Conservation (phyloP, 257 asterid species). For the Catharanthus roseus region DNA sequence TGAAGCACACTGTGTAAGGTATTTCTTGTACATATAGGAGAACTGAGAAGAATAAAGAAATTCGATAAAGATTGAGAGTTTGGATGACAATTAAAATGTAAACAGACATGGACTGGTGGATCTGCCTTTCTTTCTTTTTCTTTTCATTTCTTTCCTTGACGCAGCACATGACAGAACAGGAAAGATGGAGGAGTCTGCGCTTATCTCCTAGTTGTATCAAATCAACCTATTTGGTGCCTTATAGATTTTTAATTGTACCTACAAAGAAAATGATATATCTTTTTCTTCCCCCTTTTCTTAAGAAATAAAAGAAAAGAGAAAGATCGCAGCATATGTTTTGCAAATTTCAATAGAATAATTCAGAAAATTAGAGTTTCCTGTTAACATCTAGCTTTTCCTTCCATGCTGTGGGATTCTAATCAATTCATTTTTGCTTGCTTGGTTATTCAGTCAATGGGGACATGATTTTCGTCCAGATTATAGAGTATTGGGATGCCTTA, state of each 20-base stretch:
- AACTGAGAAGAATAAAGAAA: background rate
- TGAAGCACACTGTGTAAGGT: slow-evolving; percentile 99
- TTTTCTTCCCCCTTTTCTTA: background rate
- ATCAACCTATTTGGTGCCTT: background rate
- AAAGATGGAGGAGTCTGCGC: background rate
- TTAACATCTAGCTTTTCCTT: slow-evolving; percentile 4
- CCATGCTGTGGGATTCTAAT: slow-evolving; percentile 11
- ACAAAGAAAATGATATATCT: background rate
- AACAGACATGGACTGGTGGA: background rate
- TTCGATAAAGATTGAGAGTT: background rate
- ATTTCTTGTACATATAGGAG: slow-evolving; percentile 10
- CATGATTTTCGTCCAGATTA: slow-evolving; percentile 99
- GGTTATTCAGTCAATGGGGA: slow-evolving; percentile 90
- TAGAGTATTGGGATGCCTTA: slow-evolving; percentile 82
- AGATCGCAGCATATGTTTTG: background rate
- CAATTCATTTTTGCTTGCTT: slow-evolving; percentile 14
- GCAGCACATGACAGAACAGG: background rate
- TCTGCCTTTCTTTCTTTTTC: background rate
- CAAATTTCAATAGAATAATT: background rate
- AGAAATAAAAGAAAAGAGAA: background rate
- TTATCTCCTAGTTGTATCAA: slow-evolving; percentile 4
- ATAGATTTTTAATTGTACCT: background rate
- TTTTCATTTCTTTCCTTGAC: too few species aligned
- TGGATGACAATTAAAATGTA: background rate
- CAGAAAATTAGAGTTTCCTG: background rate